Base-by-base conservation (phyloP, 495 filamentous ascomycete species). In the Tuber melanosporum region DNA sequence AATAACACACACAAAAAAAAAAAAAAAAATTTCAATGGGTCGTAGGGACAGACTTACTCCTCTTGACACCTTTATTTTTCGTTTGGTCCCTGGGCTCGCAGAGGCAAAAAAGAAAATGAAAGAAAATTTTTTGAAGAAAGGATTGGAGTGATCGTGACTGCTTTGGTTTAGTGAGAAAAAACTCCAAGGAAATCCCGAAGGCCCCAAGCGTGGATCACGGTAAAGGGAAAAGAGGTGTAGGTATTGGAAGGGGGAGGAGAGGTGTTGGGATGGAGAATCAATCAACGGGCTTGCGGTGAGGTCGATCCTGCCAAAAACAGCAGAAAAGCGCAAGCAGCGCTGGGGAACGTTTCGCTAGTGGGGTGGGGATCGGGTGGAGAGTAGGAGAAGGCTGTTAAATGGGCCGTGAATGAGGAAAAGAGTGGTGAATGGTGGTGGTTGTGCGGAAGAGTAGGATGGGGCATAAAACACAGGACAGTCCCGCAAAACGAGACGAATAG, bases 131-230 rank as follows among this genome's bases (percentile, higher is more conserved):
- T 62, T 32, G 57, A 71, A 66, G 49, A n/a, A 73, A 66, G 76
- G 73, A 73, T 77, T 80, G 78, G 77, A 80, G 78, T 80, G 77
- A 80, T 76, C 78, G 78, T 80, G 78, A 80, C 78, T 80, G 78
- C 78, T 80, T 74, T 77, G 77, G 75, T 73, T 70, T 76, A 80
- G 78, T 79, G 78, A 74, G 77, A 42, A 71, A 47, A n/a, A 71
- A 52, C 71, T 73, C 71, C 76, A 76, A 52, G 66, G 75, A 70
- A 71, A 78, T 77, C 73, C 62, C 26, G 26, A 66, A 78, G 78
- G 77, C 71, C 77, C 77, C 71, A 80, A 76, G 75, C 78, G 73
- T 46, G 52, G 73, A 75, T 75, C 73, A 52, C 73, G 41, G 73
- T 71, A 71, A 79, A 80, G 75, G 74, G 71, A 73, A 42, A 73